Evolutionary conservation across 2,329 filamentous ascomycete genomes (phyloP), one percentile per base, ranked within the genome.

Genomic region (Paecilomyces fulvus): DNA sequence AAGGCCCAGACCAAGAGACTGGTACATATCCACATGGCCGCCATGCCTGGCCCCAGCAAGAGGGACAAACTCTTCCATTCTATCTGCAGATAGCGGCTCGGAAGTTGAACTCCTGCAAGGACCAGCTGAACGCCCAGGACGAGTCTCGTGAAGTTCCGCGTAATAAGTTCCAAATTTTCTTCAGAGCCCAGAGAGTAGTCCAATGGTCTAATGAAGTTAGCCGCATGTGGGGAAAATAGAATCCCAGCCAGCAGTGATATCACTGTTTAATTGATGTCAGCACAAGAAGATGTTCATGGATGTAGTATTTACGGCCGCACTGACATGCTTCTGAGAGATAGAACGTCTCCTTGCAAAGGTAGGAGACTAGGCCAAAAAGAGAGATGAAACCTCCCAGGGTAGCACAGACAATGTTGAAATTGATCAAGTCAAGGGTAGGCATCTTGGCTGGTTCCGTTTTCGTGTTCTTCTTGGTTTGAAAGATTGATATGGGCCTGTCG

Each of bases 81-180:
- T 61, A 78, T 84, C 68, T 81, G 76, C 21, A 96, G 77, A 64
- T 96, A 96, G 58, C 88, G 86, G 67, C 85, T 89, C 0, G 92
- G 92, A 6, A 96, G 79, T 70, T 96, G 91, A 0, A 96, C 85
- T 5, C 92, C 92, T 0, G 91, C 91, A 6, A 96, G 79, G 8
- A 96, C 89, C 10, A 96, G 82, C 73, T 96, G 92, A 0, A 96
- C 89, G 2, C 92, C 92, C 0, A 96, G 83, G 0, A 96, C 92
- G 0, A 96, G 81, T 1, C 92, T 84, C 0, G 87, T 87, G 73
- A 96, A 96, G 72, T 89, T 88, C 60, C 95, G 78, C 0, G 89
- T 96, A 59, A 92, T 86, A 8, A 79, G 76, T 58, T 90, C 81
- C 49, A 96, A 77, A 52, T 85, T 84, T 31, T 79, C 72, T 8